These are phyloP conservation scores for Peribolospora kevripleyi DNA, from an alignment of 768 basidiomycete genomes.

Conservation along the genomic window DNA sequence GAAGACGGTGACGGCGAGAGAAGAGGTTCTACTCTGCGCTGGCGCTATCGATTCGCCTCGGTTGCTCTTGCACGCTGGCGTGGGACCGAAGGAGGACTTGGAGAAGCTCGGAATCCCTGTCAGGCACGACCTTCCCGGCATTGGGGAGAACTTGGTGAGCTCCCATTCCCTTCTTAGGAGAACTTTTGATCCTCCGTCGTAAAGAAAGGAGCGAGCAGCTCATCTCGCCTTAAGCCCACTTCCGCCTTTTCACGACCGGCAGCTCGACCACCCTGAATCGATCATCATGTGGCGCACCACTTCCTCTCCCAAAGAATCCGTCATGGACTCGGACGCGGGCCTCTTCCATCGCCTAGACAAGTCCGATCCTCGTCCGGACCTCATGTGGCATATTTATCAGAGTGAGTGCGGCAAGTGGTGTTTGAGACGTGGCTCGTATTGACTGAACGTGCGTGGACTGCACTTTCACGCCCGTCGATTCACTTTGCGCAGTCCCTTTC, in stretches of 20 bases:
- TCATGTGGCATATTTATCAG: constrained; percentile 1
- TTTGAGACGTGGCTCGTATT: no score
- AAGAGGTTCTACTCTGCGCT: constrained; percentile 19
- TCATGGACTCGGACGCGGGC: background rate
- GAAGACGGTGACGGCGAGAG: background rate
- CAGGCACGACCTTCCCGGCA: constrained; percentile 18
- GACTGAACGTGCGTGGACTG: no score
- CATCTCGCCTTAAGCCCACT: no score
- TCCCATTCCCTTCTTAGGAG: no score
- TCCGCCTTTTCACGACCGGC: no score
- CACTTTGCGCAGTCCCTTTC: background rate
- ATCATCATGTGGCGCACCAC: constrained; percentile 1
- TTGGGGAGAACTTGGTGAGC: constrained; percentile 17
- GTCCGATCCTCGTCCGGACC: background rate
- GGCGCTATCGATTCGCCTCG: constrained; percentile 26
- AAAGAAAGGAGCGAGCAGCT: no score
- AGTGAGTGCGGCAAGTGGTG: no score
- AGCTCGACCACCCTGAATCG: background rate
- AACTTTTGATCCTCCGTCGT: no score
- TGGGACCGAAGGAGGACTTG: constrained; percentile 25
- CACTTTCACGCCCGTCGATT: no score
- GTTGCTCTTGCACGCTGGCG: constrained; percentile 26
- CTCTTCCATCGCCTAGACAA: background rate
- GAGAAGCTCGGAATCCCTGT: constrained; percentile 14
- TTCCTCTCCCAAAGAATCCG: background rate